Conservation (phyloP, 257 asterid genomes). For the Solanum pimpinellifolium region DNA sequence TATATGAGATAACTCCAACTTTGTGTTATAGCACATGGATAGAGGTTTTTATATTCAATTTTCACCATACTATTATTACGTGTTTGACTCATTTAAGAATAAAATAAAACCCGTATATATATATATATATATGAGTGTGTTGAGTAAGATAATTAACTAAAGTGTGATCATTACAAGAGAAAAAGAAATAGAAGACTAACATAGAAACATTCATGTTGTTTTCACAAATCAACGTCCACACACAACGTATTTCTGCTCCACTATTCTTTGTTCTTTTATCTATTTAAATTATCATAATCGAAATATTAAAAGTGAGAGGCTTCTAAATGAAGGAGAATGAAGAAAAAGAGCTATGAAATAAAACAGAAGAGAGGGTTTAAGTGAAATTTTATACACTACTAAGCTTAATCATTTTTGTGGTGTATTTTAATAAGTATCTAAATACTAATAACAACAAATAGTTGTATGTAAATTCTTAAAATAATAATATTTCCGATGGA, state of each 20-base stretch:
- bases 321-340: background rate
- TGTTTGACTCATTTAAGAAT: background rate
- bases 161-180: background rate
- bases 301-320: background rate
- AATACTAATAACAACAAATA: background rate
- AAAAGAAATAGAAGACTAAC: background rate
- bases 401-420: background rate
- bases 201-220: background rate
- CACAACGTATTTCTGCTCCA: background rate
- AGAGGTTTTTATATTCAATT: background rate
- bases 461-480: too few species aligned
- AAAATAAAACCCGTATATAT: background rate
- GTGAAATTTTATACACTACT: background rate
- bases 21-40: background rate
- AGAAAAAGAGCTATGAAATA: background rate
- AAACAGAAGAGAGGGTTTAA: background rate
- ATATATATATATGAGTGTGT: background rate
- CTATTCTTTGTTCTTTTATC: background rate
- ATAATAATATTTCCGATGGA: too few species aligned
- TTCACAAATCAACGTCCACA: background rate
- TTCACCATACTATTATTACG: background rate
- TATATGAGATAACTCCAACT: background rate
- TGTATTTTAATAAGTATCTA: background rate
- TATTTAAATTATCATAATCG: background rate
- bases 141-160: background rate